Percentiles rank a stretch among this genome's conserved stretches.
Evolutionary conservation across 1,284 basidiomycete species (phyloP).

Genomic region (Cutaneotrichosporon dermatis): DNA sequence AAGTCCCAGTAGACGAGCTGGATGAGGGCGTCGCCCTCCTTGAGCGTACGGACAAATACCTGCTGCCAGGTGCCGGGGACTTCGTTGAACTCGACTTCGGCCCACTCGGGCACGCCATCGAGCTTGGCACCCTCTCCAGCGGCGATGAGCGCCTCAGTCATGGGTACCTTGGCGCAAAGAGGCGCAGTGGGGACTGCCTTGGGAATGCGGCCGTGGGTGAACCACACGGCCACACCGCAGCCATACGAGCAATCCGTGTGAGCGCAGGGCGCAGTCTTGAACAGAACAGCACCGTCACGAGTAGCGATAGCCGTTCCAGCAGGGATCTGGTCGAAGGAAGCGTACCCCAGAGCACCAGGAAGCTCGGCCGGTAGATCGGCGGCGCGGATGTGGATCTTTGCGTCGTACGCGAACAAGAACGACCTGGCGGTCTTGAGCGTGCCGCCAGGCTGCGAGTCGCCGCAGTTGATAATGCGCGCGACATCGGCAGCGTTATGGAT

Average conservation of each 20-base stretch:
- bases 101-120: constrained; percentile 46
- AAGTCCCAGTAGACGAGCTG: constrained; percentile 52
- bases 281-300: constrained; percentile 49
- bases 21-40: constrained; percentile 30
- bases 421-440: constrained; percentile 41
- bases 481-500: constrained; percentile 46
- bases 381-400: constrained; percentile 39
- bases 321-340: constrained; percentile 22
- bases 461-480: constrained; percentile 45
- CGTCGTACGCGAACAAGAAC: constrained; percentile 50
- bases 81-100: constrained; percentile 29
- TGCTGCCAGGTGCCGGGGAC: constrained; percentile 49
- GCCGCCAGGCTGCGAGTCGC: constrained; percentile 52
- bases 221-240: constrained; percentile 48
- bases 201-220: constrained; percentile 50
- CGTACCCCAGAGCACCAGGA: constrained; percentile 20
- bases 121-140: constrained; percentile 38
- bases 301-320: constrained; percentile 47
- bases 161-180: constrained; percentile 50
- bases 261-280: constrained; percentile 37
- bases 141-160: constrained; percentile 42
- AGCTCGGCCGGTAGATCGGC: constrained; percentile 25
- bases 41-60: constrained; percentile 47
- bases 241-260: constrained; percentile 19
- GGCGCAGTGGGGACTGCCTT: constrained; percentile 42